phyloP scores from a whole-genome alignment of 2,329 filamentous ascomycete species.

The Proliferodiscus dingleyae region DNA sequence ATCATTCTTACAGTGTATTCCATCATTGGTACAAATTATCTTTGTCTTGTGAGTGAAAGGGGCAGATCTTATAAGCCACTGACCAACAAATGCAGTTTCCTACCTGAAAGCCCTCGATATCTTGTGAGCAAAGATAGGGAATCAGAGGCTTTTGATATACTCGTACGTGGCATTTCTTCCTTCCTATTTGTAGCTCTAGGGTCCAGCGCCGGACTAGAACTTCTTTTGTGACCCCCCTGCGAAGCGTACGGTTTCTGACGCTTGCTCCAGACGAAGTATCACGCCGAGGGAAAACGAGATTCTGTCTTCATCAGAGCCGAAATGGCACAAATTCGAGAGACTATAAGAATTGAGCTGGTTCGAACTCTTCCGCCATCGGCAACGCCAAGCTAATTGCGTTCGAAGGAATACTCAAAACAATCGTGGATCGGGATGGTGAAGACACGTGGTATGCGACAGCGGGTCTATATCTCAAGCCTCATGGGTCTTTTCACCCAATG shows the following conservation, averaged over 20 bases:
- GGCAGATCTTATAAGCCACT: neutral
- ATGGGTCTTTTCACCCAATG: slow-evolving; percentile 51
- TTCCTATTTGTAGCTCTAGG: neutral
- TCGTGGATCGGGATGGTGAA: slow-evolving; percentile 49
- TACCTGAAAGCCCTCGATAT: slow-evolving; percentile 54
- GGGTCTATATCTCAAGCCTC: slow-evolving; percentile 43
- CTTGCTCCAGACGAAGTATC: slow-evolving; percentile 31
- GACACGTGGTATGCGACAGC: slow-evolving; percentile 45
- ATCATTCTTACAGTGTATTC: slow-evolving; percentile 36
- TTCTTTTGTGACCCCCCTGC: neutral
- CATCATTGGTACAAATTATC: slow-evolving; percentile 21
- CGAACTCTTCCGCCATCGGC: neutral
- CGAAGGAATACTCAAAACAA: slow-evolving; percentile 42
- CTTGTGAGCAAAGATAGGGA: slow-evolving; percentile 50
- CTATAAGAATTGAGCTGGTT: slow-evolving; percentile 46
- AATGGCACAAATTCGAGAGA: slow-evolving; percentile 53
- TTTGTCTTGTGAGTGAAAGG: slow-evolving; percentile 20
- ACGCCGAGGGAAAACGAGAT: slow-evolving; percentile 46
- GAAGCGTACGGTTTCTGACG: neutral
- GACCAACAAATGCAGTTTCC: slow-evolving; percentile 28
- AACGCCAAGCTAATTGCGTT: neutral
- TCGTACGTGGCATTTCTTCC: slow-evolving; percentile 31
- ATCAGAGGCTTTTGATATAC: slow-evolving; percentile 50
- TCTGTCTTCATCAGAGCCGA: slow-evolving; percentile 53
- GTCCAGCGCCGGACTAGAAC: no score